Evolutionary conservation across 306 rosid genomes (phyloP), one percentile per base, ranked within the genome.

Genomic region (Fragaria iinumae): DNA sequence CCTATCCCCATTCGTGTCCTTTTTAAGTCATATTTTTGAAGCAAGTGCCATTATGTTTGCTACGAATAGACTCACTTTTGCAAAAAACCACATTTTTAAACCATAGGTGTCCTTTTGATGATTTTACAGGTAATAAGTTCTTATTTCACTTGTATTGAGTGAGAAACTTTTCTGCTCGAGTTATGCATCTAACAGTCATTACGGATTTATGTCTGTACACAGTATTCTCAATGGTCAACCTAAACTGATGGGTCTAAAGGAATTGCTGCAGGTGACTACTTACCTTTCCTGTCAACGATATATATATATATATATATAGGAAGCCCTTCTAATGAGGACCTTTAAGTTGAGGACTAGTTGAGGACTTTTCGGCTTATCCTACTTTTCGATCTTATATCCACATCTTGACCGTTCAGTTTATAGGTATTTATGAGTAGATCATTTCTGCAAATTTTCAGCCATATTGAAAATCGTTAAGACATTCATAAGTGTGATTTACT

Each of bases 181-280:
- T 59, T 59, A 53, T 73, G n/a, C 65, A 62, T 60, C 64, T 39
- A 27, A 43, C 36, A 69, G 53, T 41, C 69, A 18, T 74, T 50
- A 60, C 68, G 73, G 57, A 71, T 21, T 72, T 56, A 82, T 65
- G 53, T 69, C 68, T 74, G 43, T 71, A 48, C 75, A 77, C 86
- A 95, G 99, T 60, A 92, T 95, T 75, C 90, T 89, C 71, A 84
- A 91, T 45, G 93, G 97, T 72, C 91, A 88, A 78, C 99, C 99
- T 64, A 92, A 87, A 79, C 91, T 65, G 73, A 91, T 92, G 97
- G 97, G 99, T 76, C 80, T 95, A 85, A 92, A 90, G 93, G 96
- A 92, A 78, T 73, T 92, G 52, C 85, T 92, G 67, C 92, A 88
- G 97, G 98, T 89, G 66, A 80, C 70, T 74, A 53, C 29, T 52